Percentiles rank a stretch among this genome's conserved stretches.
Conservation (phyloP, 805 yeast species). For the Scheffersomyces spartinae region DNA sequence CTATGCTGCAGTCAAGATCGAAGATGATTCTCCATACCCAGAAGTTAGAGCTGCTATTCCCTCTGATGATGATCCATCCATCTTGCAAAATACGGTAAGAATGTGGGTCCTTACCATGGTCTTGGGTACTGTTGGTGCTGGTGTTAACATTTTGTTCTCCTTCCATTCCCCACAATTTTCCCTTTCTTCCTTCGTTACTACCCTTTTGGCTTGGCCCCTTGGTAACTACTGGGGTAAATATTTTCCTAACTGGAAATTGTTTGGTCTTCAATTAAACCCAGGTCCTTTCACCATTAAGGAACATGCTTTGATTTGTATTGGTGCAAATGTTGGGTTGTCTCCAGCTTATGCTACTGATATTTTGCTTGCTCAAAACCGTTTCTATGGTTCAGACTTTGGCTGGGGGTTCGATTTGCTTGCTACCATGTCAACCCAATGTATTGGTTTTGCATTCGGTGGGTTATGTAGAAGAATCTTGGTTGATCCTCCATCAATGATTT, state of each 20-base stretch:
- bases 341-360: constrained; percentile 51
- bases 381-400: constrained; percentile 33
- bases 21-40: constrained; percentile 45
- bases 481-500: constrained; percentile 52
- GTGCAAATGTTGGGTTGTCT: constrained; percentile 36
- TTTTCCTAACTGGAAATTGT: constrained; percentile 23
- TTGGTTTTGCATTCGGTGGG: constrained; percentile 64
- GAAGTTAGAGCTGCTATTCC: constrained; percentile 58
- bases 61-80: constrained; percentile 36
- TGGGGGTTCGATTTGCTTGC: constrained; percentile 46
- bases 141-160: constrained; percentile 47
- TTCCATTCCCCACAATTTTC: constrained; percentile 44
- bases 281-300: constrained; percentile 55
- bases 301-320: constrained; percentile 42
- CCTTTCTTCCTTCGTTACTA: constrained; percentile 41
- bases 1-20: constrained; percentile 29
- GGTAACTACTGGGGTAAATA: constrained; percentile 38
- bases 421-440: constrained; percentile 44
- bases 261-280: constrained; percentile 33
- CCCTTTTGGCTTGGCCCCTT: constrained; percentile 48
- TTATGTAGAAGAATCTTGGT: constrained; percentile 46
- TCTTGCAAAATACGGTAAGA: constrained; percentile 42
- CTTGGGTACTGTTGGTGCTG: constrained; percentile 45
- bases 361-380: constrained; percentile 37
- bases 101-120: constrained; percentile 41